Conservation (phyloP, 176 grass and related monocot species). For the Zea luxurians region DNA sequence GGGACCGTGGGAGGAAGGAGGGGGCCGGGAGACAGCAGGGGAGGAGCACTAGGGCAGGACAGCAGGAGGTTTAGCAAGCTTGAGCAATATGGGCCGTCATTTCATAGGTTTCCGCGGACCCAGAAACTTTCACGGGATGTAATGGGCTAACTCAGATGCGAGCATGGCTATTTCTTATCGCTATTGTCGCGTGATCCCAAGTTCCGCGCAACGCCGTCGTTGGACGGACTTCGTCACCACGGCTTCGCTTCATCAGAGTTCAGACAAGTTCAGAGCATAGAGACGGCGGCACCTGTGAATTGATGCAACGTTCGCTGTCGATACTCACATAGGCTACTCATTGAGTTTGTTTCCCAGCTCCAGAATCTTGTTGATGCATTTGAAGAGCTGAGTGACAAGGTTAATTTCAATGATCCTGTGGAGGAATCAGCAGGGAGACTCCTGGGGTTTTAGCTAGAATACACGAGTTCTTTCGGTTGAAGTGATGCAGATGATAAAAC, state of each 20-base stretch:
- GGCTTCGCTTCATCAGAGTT: too few relatives aligned
- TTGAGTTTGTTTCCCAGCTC: slow-evolving; percentile 82
- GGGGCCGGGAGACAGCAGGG: neutral
- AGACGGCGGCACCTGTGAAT: too few relatives aligned
- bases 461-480: slow-evolving; percentile 20
- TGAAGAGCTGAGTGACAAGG: slow-evolving; percentile 70
- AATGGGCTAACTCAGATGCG: too few relatives aligned
- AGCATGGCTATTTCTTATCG: too few relatives aligned
- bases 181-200: too few relatives aligned
- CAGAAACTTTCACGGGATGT: neutral
- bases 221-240: too few relatives aligned
- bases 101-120: neutral
- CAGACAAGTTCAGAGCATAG: too few relatives aligned
- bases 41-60: neutral
- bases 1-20: neutral
- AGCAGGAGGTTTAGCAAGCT: neutral
- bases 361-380: slow-evolving; percentile 76
- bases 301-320: too few relatives aligned
- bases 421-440: slow-evolving; percentile 50
- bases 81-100: neutral
- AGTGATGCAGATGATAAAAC: slow-evolving; percentile 24
- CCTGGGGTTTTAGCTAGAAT: slow-evolving; percentile 41
- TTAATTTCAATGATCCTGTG: slow-evolving; percentile 63
- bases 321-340: slow-evolving; percentile 72
- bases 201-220: too few relatives aligned